Evolutionary conservation across 306 rosid genomes (phyloP), one percentile per base, ranked within the genome.

Genomic region (Cyclanthera cordifolia): DNA sequence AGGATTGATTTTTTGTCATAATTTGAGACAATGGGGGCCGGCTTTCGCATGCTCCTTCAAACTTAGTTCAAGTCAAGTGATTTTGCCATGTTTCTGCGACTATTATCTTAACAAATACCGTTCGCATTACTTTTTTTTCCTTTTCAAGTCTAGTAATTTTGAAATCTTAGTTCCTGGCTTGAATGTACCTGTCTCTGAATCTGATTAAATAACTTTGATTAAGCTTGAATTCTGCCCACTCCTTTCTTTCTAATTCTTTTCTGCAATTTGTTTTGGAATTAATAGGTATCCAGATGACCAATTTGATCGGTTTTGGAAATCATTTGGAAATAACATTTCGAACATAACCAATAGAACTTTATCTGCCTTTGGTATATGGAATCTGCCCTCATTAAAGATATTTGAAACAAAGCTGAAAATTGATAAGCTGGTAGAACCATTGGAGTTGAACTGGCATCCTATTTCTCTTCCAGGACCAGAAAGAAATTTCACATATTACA

Each of bases 251-350:
- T 27, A 14, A 39, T 19, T 16, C n/a, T 49, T 67, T 27, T 49
- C 58, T 34, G 67, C 24, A 34, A 34, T 32, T 37, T 32, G 1
- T 32, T 58, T 28, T 34, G 70, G 53, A 21, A 49, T 68, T 30
- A 5, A n/a, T 81, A 90, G 99, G 67, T 88, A 83, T 60, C 99
- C 99, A 19, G 95, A 88, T 78, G 99, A 94, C 79, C 79, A 58
- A 55, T 94, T 86, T 56, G 87, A 94, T 81, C 97, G 96, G 8
- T 70, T 78, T 4, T 90, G 97, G 99, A 79, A 15, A 79, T 81
- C 95, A 30, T 83, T 72, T 68, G 87, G 56, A 55, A 64, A 59
- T 12, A 75, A 57, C 71, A 65, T 73, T 20, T 25, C 77, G 69
- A 64, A 69, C 20, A 79, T 79, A 48, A 80, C 74, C 78, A 82